Evolutionary conservation across 495 filamentous ascomycete species (phyloP).

Genomic region (Talaromyces nanjingensis): DNA sequence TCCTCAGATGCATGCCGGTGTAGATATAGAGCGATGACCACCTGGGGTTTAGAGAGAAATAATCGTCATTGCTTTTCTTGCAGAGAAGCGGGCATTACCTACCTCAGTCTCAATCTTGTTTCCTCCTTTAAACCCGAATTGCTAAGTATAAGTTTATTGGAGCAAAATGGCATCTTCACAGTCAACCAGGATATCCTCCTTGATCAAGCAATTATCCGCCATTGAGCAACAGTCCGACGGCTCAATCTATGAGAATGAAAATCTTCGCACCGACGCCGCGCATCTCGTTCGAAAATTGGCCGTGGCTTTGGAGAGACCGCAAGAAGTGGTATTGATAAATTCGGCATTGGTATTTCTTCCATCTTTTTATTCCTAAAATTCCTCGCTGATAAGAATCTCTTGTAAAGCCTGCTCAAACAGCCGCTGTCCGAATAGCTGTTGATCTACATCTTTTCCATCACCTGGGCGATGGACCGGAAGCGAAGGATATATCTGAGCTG

Average conservation of each 20-base stretch:
- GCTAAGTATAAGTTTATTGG: not conserved
- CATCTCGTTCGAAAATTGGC: slow-evolving; percentile 6
- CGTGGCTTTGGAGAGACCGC: slow-evolving; percentile 2
- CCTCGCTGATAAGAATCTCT: no score
- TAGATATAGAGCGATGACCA: not conserved
- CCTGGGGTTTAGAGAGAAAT: not conserved
- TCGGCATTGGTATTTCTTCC: not conserved
- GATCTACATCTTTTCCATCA: slow-evolving; percentile 13
- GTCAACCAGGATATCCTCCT: not conserved
- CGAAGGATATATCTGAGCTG: slow-evolving; percentile 10
- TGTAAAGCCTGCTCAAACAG: slow-evolving; percentile 12
- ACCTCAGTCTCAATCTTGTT: not conserved
- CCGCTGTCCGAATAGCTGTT: slow-evolving; percentile 12
- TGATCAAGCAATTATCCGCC: slow-evolving; percentile 4
- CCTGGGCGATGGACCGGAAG: slow-evolving; percentile 9
- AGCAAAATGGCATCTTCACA: slow-evolving; percentile 1
- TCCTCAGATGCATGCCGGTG: not conserved
- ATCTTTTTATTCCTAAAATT: no score
- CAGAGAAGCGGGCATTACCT: not conserved
- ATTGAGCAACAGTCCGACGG: not conserved
- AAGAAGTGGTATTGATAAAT: slow-evolving; percentile 5
- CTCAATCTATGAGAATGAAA: slow-evolving; percentile 3
- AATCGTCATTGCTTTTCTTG: not conserved
- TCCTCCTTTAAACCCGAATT: not conserved
- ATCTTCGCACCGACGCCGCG: not conserved